Evolutionary conservation across 2,329 filamentous ascomycete genomes (phyloP).

Genomic region (Monilinia fructigena): DNA sequence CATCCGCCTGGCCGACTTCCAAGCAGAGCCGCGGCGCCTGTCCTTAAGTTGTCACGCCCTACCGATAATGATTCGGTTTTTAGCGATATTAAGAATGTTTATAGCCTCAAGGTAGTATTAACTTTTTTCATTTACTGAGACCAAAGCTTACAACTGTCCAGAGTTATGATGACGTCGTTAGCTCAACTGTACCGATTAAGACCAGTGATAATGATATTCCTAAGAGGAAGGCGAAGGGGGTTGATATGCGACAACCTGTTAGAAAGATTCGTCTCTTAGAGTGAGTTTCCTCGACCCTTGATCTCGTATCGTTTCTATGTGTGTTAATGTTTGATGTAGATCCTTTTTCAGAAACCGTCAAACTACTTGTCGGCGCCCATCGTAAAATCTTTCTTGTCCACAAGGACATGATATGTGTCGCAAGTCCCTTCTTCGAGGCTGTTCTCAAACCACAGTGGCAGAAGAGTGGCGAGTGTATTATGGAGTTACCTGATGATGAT

Average conservation of each 20-base stretch:
- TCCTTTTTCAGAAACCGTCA: neutral
- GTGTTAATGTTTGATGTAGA: too few species aligned
- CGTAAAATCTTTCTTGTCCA: conserved; percentile 17
- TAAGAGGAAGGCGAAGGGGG: neutral
- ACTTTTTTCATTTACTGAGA: neutral
- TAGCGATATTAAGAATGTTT: neutral
- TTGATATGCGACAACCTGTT: neutral
- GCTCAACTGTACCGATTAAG: neutral
- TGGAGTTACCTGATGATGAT: conserved; percentile 18
- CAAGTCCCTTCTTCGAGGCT: conserved; percentile 25
- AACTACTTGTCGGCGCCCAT: conserved; percentile 17
- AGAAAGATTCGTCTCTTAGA: neutral
- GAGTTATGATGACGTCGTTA: neutral
- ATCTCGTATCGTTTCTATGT: too few species aligned
- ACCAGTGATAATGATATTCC: neutral
- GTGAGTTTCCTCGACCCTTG: neutral
- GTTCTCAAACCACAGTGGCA: conserved; percentile 25
- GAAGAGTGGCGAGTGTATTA: neutral
- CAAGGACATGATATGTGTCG: conserved; percentile 25
- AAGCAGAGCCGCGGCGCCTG: neutral
- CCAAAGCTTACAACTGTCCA: neutral
- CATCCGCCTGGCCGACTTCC: neutral
- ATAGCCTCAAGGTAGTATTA: neutral
- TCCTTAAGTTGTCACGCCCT: neutral
- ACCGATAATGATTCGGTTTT: neutral